Conservation (phyloP, 371 early-diverging fungal genomes). For the Phascolomyces articulosus region DNA sequence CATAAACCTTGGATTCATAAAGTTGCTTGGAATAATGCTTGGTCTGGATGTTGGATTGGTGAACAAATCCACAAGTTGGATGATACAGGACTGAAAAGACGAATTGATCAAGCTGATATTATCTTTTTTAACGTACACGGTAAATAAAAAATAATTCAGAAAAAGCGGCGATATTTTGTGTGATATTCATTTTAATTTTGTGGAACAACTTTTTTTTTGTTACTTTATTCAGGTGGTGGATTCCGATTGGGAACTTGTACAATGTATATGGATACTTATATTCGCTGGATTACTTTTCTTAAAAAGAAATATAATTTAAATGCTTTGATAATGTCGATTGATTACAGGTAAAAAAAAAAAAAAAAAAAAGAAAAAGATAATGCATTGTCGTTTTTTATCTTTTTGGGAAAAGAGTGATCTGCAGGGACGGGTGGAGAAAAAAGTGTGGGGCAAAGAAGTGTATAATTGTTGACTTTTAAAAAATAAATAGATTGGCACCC, state of each 20-base stretch:
- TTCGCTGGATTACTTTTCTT: conserved; percentile 39
- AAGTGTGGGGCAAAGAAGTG: background rate
- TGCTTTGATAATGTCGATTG: conserved; percentile 46
- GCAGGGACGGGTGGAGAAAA: no score
- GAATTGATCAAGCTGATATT: conserved; percentile 37
- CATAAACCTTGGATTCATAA: conserved; percentile 51
- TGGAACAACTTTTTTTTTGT: background rate
- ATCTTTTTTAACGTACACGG: conserved; percentile 49
- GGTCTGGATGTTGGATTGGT: conserved; percentile 52
- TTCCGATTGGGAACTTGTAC: conserved; percentile 37
- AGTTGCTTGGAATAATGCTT: conserved; percentile 34
- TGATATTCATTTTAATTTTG: conserved; percentile 9
- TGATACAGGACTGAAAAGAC: conserved; percentile 19
- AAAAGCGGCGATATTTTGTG: background rate
- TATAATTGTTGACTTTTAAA: conserved; percentile 2
- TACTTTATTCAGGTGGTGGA: conserved; percentile 36
- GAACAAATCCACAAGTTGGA: conserved; percentile 31
- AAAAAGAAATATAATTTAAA: conserved; percentile 39
- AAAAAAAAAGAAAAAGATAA: no score
- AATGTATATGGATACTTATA: conserved; percentile 46
- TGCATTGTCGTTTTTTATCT: no score
- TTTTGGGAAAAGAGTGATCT: no score
- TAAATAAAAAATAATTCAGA: background rate
- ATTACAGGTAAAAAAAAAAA: conserved; percentile 33
- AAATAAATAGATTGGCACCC: conserved; percentile 33